phyloP scores from a whole-genome alignment of 2,329 filamentous ascomycete genomes.

The Paracoccidioides lutzii region DNA sequence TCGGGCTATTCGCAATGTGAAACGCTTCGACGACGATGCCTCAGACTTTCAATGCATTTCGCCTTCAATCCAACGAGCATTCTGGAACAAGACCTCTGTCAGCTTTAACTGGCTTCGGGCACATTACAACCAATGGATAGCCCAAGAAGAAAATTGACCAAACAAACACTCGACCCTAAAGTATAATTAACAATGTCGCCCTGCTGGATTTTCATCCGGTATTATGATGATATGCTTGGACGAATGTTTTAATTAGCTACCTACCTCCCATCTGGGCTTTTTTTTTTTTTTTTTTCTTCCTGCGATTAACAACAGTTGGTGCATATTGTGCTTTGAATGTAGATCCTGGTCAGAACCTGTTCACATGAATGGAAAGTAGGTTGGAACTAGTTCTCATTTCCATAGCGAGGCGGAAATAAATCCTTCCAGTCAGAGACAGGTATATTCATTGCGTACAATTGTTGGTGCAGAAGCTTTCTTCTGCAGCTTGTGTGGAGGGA shows the following conservation, averaged over 20 bases:
- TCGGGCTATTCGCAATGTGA: too few species aligned
- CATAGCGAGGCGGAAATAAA: neutral
- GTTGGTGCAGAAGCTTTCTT: neutral
- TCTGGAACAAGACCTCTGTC: neutral
- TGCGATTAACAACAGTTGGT: neutral
- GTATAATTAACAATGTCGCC: neutral
- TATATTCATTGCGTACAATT: neutral
- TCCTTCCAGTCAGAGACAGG: neutral
- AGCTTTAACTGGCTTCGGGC: too few species aligned
- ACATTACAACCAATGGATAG: neutral
- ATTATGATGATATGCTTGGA: neutral
- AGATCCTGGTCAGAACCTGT: neutral
- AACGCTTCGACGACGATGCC: too few species aligned
- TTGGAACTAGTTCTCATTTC: neutral
- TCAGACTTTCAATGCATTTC: too few species aligned
- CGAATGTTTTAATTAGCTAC: neutral
- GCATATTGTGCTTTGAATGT: neutral
- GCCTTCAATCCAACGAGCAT: neutral
- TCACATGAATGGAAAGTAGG: neutral
- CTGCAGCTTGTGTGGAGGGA: neutral
- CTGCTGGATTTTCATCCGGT: neutral
- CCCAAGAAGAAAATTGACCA: neutral
- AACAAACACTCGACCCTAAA: neutral
- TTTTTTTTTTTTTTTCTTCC: neutral
- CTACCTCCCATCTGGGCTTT: neutral